Evolutionary conservation across 768 basidiomycete genomes (phyloP), one percentile per base, ranked within the genome.

Genomic region (Pleurotus ostreatus): DNA sequence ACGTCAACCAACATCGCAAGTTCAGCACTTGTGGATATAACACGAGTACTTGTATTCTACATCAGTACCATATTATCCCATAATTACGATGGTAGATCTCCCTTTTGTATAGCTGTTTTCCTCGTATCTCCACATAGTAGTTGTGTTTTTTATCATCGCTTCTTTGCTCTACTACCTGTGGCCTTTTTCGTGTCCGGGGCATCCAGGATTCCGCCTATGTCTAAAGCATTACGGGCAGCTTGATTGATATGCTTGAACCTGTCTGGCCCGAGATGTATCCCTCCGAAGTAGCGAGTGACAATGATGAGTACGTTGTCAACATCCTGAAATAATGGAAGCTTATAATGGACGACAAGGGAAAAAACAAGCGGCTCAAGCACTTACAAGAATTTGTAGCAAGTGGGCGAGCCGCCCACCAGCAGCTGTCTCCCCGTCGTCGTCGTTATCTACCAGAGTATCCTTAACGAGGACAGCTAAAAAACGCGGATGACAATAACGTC

Each of bases 201-300:
- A 43, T 91, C 89, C 30, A 98, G 71, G 67, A 98, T 93, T 0
- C 95, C 94, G 8, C 90, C 96, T 0, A 85, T 60, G 44, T 96
- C 92, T 4, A 98, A 76, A 1, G 95, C 94, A 63, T 92, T 91
- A 18, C 96, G 80, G 1, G 95, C 96, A 3, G 93, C 93, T 66
- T 95, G 92, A 65, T 96, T 98, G 69, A 99, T 98, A 63, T 96
- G 92, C 66, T 90, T 89, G 71, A 88, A 92, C 37, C 89, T 75
- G 66, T 95, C 94, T 0, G 94, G 86, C 2, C 93, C 95, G 1
- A 99, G 78, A 59, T 92, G 89, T 11, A 89, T 87, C 0, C 96
- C 96, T 12, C 96, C 96, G 65, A 90, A 98, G 72, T 92, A 96
- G 39, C 96, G 85, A 3, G 94, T 93, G 11, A 99, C 96, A 16